Evolutionary conservation across 768 basidiomycete genomes (phyloP), one percentile per base, ranked within the genome.

Genomic region (Phaffia tasmanica): DNA sequence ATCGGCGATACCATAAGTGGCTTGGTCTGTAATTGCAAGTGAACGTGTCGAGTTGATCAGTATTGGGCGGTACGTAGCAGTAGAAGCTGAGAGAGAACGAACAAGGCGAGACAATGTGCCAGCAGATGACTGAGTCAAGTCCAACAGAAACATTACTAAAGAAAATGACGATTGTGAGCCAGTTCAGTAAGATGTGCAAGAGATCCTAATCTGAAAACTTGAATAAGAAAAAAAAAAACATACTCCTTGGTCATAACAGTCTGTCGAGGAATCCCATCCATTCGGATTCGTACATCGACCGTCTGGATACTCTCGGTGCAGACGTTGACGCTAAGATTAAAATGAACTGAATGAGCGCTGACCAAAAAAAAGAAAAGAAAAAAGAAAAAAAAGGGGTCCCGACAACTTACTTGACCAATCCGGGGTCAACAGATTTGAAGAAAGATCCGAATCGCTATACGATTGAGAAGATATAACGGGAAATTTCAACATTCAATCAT

Each of bases 261-360:
- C 78, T 92, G 89, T 63, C 85, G 80, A 60, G 89, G 89, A 72
- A 93, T 90, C 29, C 86, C 79, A 71, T 84, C 87, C 72, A 97
- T 91, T 76, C 94, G 92, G 70, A 98, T 94, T 77, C 93, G 94
- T 77, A 97, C 92, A 74, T 95, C 89, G 70, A 97, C 89, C 57
- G 87, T 76, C 66, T 85, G 84, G 54, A 98, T 81, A 1, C 82
- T 81, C 76, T 98, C 94, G 19, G 90, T 88, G 81, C 92, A 94
- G 69, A 94, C 88, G 75, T 97, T 95, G 76, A 95, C 35, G 11
- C 35, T 42, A 11, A 5, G 11, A 11, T 42, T 42, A 4, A 42
- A 42, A 11, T 4, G 4, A 11, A 42, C 6, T 42, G 35, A 42
- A 42, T 42, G 35, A 42, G 35, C 35, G 6, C 4, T 42, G 35